These are phyloP conservation scores for Pythium aquatile DNA, from an alignment of 352 stramenopile species.

Conservation along the genomic window DNA sequence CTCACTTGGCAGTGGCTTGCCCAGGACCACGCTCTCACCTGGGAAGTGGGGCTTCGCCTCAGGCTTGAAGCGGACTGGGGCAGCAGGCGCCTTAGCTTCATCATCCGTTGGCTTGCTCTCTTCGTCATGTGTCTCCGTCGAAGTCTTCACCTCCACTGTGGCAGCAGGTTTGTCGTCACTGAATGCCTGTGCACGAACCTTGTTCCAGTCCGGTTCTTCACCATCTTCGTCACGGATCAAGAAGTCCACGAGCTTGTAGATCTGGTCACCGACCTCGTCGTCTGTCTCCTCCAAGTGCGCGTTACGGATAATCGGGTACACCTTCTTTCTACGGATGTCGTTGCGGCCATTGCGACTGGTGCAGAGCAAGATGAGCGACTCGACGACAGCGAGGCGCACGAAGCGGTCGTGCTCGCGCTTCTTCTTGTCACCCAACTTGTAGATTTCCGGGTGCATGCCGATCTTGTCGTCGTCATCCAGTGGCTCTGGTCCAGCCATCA, in stretches of 20 bases:
- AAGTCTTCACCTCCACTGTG: background rate
- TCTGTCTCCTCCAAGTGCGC: conserved; percentile 78
- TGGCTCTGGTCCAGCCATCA: conserved; percentile 71
- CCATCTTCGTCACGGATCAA: conserved; percentile 86
- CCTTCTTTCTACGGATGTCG: conserved; percentile 79
- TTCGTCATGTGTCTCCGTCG: conserved; percentile 3
- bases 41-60: background rate
- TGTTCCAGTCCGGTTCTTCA: conserved; percentile 82
- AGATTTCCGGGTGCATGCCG: conserved; percentile 76
- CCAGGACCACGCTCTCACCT: conserved; percentile 28
- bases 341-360: conserved; percentile 79
- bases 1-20: conserved; percentile 39
- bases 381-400: conserved; percentile 69
- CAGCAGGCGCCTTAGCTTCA: background rate
- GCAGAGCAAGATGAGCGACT: conserved; percentile 74
- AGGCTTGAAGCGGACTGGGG: background rate
- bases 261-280: conserved; percentile 82
- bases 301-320: conserved; percentile 84
- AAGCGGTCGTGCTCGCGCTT: conserved; percentile 75
- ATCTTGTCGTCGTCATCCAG: conserved; percentile 79
- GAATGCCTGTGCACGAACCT: conserved; percentile 66
- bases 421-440: conserved; percentile 77
- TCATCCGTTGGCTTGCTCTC: background rate
- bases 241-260: conserved; percentile 89
- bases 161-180: conserved; percentile 34